Base-by-base conservation (phyloP, 148 eudicot species). In the Camellia granthamiana region DNA sequence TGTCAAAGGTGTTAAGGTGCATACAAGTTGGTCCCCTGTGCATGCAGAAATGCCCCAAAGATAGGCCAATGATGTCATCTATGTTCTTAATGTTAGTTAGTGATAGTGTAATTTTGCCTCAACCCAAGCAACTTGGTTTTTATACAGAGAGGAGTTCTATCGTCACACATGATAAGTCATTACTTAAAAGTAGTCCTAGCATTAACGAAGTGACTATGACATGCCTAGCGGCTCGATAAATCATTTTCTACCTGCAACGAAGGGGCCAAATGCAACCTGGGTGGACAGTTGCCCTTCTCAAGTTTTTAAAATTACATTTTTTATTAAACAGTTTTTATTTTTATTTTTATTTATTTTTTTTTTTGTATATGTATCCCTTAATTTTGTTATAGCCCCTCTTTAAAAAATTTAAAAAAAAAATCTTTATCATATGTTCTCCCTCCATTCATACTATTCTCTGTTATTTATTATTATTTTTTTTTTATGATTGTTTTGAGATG, bases 101-200 rank as follows among this genome's bases (percentile, higher is more conserved):
- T 6, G 23, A 74, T 18, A 30, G 42, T 38, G 13, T 1, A 38
- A 3, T 16, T 13, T 9, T 74, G 47, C 64, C 77, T 47, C 77
- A 55, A 3, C 77, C 77, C 11, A 55, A 74, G 77, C n/a, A 38
- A 56, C 77, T 23, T 54, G 77, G 77, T 19, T 74, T 74, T 56
- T 56, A 74, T 74, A 16, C 43, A 7, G 77, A 55, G 21, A 54
- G 77, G 77, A 74, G 8, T 23, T 30, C 63, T 8, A 7, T 55
- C 0, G 13, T 23, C 19, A 2, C 2, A n/a, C 38, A n/a, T 15
- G 11, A 11, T 72, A 38, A 12, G 1, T 7, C 7, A 0, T 30
- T 30, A 3, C 15, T 7, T 21, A 7, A 49, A 72, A 49, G 59
- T 47, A 9, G 2, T 49, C 23, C 59, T 21, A 19, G 75, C 42